Evolutionary conservation across 495 filamentous ascomycete species (phyloP).

Genomic region (Lindgomyces ingoldianus): DNA sequence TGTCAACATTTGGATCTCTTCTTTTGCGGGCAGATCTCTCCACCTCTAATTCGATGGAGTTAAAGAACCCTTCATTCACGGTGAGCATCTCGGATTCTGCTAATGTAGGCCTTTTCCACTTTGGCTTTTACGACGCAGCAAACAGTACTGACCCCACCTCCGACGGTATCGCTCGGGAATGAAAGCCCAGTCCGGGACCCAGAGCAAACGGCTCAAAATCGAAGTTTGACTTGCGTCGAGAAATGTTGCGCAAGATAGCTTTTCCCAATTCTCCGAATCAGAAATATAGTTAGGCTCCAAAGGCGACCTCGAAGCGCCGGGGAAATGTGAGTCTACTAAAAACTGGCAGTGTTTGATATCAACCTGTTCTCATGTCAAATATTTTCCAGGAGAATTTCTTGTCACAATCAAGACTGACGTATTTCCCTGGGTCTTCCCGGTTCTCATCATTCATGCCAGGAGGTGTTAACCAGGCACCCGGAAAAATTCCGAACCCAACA

Average conservation of each 20-base stretch:
- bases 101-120: slow-evolving; percentile 13
- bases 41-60: not conserved
- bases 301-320: slow-evolving; percentile 52
- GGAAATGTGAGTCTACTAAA: slow-evolving; percentile 84
- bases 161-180: slow-evolving; percentile 69
- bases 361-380: slow-evolving; percentile 49
- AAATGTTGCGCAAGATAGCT: slow-evolving; percentile 71
- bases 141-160: slow-evolving; percentile 81
- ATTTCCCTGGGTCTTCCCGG: slow-evolving; percentile 82
- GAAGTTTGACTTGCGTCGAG: slow-evolving; percentile 76
- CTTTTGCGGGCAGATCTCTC: not conserved
- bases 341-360: slow-evolving; percentile 75
- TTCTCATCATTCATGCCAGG: slow-evolving; percentile 93
- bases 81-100: not conserved
- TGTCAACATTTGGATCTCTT: not conserved
- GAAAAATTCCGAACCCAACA: slow-evolving; percentile 61
- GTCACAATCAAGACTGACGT: slow-evolving; percentile 56
- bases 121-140: slow-evolving; percentile 53
- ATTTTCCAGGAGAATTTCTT: not conserved
- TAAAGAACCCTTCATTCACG: not conserved
- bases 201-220: slow-evolving; percentile 74
- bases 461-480: slow-evolving; percentile 78
- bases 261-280: slow-evolving; percentile 71
- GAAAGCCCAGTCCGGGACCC: slow-evolving; percentile 73
- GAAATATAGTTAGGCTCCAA: slow-evolving; percentile 75